Evolutionary conservation across 2,329 filamentous ascomycete species (phyloP), one percentile per base, ranked within the genome.

Genomic region (Neofusicoccum kwambonambiense): DNA sequence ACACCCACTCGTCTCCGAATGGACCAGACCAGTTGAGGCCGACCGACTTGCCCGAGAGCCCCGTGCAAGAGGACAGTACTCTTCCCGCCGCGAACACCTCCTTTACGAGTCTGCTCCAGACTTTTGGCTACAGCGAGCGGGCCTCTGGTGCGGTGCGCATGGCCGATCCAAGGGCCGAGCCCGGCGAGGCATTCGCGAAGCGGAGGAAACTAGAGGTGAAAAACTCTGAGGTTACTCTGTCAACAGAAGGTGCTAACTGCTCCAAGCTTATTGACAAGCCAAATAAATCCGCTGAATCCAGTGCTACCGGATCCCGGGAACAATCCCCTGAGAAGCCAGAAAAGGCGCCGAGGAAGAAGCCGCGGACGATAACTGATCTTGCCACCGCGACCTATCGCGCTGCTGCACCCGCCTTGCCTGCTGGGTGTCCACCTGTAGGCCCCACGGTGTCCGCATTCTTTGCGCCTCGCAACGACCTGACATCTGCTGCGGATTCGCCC

Each of bases 281-380:
- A 5, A 27, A 41, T 6, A 17, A 22, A 3, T 5, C 44, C 6
- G 34, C 44, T 4, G 56, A 47, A n/a, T 4, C 17, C 17, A 22
- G 2, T 3, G 9, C 13, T 35, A 3, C 13, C 7, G 39, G 31
- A 13, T n/a, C 27, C 19, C n/a, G 17, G 15, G 34, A 39, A 13
- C 4, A 27, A 34, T 31, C 12, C 2, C 44, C 62, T 6, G 52
- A 56, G 31, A 65, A 65, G 41, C 49, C 34, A 8, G 70, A 69
- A 13, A 77, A 75, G 67, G 73, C 72, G 3, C 72, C 74, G 0
- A 78, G 76, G 65, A 77, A 77, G 70, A 78, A 77, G 50, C 62
- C 75, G 6, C 70, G 74, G n/a, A 78, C 76, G 3, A 77, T 78
- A 27, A 78, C 76, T 64, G 76, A 77, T 37, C 67, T 77, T 1